A percentile compares a stretch with the other conserved stretches of the same genome.
phyloP scores from a whole-genome alignment of 306 rosid species.

The Acacia crassicarpa region DNA sequence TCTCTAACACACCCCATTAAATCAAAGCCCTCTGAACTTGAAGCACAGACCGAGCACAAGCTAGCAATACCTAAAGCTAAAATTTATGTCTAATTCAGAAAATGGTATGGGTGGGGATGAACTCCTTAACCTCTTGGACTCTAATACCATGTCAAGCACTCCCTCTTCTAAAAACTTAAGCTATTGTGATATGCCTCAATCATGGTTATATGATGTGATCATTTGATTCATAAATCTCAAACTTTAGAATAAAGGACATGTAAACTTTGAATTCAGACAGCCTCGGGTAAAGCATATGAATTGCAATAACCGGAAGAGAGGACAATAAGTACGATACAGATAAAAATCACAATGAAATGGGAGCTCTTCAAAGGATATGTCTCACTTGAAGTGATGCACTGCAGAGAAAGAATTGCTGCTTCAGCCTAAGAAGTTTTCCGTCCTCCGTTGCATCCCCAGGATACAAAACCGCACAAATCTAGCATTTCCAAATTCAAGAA shows the following conservation, averaged over 20 bases:
- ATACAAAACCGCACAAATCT: conserved; percentile 96
- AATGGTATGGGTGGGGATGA: background rate
- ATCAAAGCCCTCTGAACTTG: background rate
- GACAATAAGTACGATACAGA: conserved; percentile 1
- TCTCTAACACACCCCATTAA: background rate
- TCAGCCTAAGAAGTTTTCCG: conserved; percentile 89
- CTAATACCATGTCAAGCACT: background rate
- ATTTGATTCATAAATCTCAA: background rate
- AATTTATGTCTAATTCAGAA: too few species aligned
- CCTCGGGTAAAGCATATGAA: background rate
- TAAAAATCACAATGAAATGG: conserved; percentile 7
- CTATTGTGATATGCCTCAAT: background rate
- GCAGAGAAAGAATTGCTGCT: conserved; percentile 97
- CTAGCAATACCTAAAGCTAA: background rate
- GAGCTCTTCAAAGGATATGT: conserved; percentile 15
- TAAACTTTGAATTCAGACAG: background rate
- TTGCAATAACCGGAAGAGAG: conserved; percentile 1
- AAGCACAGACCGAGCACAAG: background rate
- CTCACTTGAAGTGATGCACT: conserved; percentile 97
- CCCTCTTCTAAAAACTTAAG: background rate
- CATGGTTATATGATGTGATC: background rate
- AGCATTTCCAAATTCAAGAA: conserved; percentile 35
- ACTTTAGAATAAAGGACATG: background rate
- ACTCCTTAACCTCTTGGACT: background rate
- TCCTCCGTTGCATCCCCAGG: conserved; percentile 99